Evolutionary conservation across 2,329 filamentous ascomycete species (phyloP).

Genomic region (Trichocomaceae sp.): DNA sequence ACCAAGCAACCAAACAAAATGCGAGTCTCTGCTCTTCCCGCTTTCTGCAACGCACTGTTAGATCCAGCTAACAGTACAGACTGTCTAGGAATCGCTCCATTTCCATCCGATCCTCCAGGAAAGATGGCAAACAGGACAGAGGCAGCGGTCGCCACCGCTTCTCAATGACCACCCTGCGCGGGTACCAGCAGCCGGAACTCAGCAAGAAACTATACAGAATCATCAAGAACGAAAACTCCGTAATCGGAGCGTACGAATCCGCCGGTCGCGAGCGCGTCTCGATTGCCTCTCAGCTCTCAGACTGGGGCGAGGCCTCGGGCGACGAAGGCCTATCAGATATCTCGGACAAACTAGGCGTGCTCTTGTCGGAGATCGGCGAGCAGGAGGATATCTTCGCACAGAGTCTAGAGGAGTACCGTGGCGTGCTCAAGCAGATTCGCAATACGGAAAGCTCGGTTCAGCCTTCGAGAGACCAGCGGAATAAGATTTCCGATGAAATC

Average conservation of each 20-base stretch:
- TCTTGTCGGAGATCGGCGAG: constrained; percentile 87
- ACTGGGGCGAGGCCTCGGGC: constrained; percentile 89
- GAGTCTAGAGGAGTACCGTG: constrained; percentile 76
- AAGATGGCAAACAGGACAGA: constrained; percentile 19
- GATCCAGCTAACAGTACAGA: background rate
- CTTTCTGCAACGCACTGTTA: background rate
- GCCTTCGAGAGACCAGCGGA: constrained; percentile 78
- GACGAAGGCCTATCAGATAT: constrained; percentile 85
- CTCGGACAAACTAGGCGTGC: constrained; percentile 89
- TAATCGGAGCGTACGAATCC: constrained; percentile 74
- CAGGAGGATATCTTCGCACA: constrained; percentile 87
- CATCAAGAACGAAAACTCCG: constrained; percentile 90
- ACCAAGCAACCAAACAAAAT: background rate
- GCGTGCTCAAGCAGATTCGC: constrained; percentile 79
- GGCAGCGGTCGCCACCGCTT: constrained; percentile 56
- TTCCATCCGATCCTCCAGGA: constrained; percentile 32
- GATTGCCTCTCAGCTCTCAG: constrained; percentile 84
- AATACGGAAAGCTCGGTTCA: constrained; percentile 95
- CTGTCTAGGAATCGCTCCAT: constrained; percentile 37
- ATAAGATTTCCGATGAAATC: constrained; percentile 88
- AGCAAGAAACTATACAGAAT: constrained; percentile 82
- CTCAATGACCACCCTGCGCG: constrained; percentile 78
- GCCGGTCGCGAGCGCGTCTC: constrained; percentile 77
- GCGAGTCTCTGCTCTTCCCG: background rate
- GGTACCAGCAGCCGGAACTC: constrained; percentile 76